phyloP scores from a whole-genome alignment of 495 filamentous ascomycete species.

The Neurospora tetraspora region DNA sequence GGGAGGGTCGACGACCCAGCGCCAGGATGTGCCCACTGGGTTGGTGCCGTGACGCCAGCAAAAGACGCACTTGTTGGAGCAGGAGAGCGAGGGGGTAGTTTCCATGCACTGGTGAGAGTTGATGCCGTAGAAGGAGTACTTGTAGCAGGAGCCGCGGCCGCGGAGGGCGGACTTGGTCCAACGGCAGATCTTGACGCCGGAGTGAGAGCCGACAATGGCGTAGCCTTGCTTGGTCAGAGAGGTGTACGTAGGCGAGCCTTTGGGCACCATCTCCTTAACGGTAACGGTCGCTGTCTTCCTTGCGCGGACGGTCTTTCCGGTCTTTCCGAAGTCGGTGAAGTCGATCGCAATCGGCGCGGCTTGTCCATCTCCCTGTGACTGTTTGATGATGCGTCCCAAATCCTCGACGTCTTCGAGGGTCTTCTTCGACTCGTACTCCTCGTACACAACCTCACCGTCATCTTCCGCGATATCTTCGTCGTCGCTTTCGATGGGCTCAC shows the following conservation, averaged over 20 bases:
- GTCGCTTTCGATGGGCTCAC: slow-evolving; percentile 74
- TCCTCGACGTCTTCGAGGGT: slow-evolving; percentile 74
- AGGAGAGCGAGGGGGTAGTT: slow-evolving; percentile 86
- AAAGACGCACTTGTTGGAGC: slow-evolving; percentile 97
- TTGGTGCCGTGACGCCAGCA: slow-evolving; percentile 98
- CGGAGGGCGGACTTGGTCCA: slow-evolving; percentile 98
- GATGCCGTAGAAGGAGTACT: slow-evolving; percentile 94
- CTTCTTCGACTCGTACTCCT: slow-evolving; percentile 31
- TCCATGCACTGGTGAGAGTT: slow-evolving; percentile 96
- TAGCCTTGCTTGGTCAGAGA: slow-evolving; percentile 94
- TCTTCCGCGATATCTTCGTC: slow-evolving; percentile 52
- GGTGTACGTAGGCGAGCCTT: slow-evolving; percentile 74
- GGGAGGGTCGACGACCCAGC: slow-evolving; percentile 87
- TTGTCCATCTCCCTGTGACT: slow-evolving; percentile 28
- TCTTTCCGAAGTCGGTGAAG: slow-evolving; percentile 58
- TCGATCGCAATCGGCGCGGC: slow-evolving; percentile 62
- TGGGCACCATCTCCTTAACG: slow-evolving; percentile 88
- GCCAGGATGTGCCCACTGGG: slow-evolving; percentile 91
- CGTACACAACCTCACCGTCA: slow-evolving; percentile 48
- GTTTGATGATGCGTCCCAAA: slow-evolving; percentile 54
- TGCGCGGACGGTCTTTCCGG: slow-evolving; percentile 32
- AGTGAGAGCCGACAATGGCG: slow-evolving; percentile 87
- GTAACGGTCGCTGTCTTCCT: slow-evolving; percentile 30
- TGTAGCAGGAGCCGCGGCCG: slow-evolving; percentile 92
- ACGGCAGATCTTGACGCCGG: slow-evolving; percentile 92